Conservation (phyloP, 176 grass and related monocot species). For the Rhipidocladum racemiflorum region DNA sequence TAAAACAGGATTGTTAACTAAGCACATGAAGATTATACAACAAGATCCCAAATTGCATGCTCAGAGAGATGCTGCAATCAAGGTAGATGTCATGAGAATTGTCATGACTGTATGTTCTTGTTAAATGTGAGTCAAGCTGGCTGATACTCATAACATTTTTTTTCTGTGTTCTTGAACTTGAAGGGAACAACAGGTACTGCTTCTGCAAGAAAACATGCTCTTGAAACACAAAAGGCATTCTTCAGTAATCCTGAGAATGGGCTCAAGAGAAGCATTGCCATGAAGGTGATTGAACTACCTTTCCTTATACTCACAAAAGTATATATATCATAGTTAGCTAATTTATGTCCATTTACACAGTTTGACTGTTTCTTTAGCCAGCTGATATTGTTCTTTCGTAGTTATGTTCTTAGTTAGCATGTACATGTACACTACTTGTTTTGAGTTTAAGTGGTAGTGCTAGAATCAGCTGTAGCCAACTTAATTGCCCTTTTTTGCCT, state of each 20-base stretch:
- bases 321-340: neutral
- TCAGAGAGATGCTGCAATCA: conserved; percentile 84
- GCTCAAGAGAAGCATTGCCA: conserved; percentile 77
- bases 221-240: conserved; percentile 67
- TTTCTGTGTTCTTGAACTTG: conserved; percentile 13
- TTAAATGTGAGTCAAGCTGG: conserved; percentile 22
- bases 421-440: neutral
- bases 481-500: neutral
- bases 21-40: conserved; percentile 87
- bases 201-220: conserved; percentile 76
- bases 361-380: neutral
- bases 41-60: conserved; percentile 74
- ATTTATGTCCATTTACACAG: neutral
- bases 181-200: conserved; percentile 74
- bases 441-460: conserved; percentile 12
- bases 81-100: conserved; percentile 47
- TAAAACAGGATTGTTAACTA: conserved; percentile 96
- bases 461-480: neutral
- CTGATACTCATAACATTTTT: neutral
- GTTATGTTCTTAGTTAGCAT: neutral
- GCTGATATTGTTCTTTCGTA: neutral
- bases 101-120: neutral
- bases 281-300: conserved; percentile 58
- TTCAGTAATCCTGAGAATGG: conserved; percentile 81
- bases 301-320: neutral